Conservation (phyloP, 2,329 filamentous ascomycete species). For the Proliferodiscus dingleyae region DNA sequence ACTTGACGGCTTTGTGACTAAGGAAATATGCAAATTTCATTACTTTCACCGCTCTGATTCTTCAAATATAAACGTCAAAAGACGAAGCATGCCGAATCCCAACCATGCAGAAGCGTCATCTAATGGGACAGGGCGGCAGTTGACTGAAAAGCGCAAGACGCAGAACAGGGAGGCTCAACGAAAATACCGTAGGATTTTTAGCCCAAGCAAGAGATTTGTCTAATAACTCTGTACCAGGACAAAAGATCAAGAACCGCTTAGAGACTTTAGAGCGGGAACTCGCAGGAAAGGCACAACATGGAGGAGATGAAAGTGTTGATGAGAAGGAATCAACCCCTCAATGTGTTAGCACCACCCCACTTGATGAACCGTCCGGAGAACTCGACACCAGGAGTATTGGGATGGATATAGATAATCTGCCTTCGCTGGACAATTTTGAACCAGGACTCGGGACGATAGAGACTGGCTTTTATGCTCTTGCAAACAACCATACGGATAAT, state of each 20-base stretch:
- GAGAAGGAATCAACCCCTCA: background rate
- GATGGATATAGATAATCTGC: background rate
- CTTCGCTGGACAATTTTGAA: background rate
- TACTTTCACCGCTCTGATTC: too few relatives aligned
- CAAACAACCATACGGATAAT: background rate
- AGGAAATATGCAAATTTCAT: too few relatives aligned
- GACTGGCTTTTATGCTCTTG: background rate
- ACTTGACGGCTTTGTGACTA: too few relatives aligned
- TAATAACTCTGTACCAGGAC: background rate
- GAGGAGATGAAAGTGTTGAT: background rate
- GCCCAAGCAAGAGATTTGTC: background rate
- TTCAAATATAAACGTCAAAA: too few relatives aligned
- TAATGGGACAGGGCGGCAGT: background rate
- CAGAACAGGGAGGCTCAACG: conserved; percentile 3
- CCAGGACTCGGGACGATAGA: background rate
- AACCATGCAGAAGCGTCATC: background rate
- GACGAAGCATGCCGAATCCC: too few relatives aligned
- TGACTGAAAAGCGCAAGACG: background rate
- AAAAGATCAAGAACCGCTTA: background rate
- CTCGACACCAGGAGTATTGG: background rate
- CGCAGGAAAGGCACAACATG: background rate
- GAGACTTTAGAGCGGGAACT: conserved; percentile 1
- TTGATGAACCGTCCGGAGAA: background rate
- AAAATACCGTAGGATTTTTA: conserved; percentile 1
- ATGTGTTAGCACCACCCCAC: conserved; percentile 1